These are phyloP conservation scores for Paxillus ammoniavirescens DNA, from an alignment of 768 basidiomycete species.

Conservation along the genomic window DNA sequence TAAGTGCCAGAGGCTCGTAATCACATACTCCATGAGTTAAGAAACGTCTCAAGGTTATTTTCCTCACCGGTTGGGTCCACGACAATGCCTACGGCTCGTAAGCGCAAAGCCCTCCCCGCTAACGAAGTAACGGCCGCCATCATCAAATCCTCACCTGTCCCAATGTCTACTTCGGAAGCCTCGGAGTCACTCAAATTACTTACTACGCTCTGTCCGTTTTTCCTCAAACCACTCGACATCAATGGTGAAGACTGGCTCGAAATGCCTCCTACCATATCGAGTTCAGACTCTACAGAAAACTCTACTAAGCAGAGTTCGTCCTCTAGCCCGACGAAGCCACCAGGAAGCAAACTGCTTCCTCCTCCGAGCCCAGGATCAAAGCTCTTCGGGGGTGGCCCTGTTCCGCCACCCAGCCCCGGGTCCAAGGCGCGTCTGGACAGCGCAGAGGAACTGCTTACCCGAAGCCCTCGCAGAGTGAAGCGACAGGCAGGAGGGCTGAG, in stretches of 20 bases:
- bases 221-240: conserved; percentile 63
- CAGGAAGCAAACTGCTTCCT: conserved; percentile 15
- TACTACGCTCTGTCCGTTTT: conserved; percentile 74
- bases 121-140: conserved; percentile 67
- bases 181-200: conserved; percentile 70
- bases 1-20: conserved; percentile 31
- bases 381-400: conserved; percentile 12
- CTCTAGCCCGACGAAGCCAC: conserved; percentile 39
- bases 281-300: conserved; percentile 13
- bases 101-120: conserved; percentile 66
- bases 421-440: conserved; percentile 53
- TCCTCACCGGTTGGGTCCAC: conserved; percentile 56
- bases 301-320: conserved; percentile 13
- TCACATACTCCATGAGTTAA: neutral
- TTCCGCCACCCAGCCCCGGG: conserved; percentile 49
- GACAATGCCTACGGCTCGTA: conserved; percentile 56
- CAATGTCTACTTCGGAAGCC: conserved; percentile 76
- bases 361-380: conserved; percentile 43
- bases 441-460: conserved; percentile 55
- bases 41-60: conserved; percentile 55
- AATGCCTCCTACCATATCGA: conserved; percentile 36
- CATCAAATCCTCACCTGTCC: conserved; percentile 79
- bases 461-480: conserved; percentile 74
- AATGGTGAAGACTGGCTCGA: conserved; percentile 55
- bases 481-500: conserved; percentile 71